Percentiles rank a stretch among this genome's conserved stretches.
Conservation (phyloP, 495 filamentous ascomycete genomes). For the Neurospora hispaniola region DNA sequence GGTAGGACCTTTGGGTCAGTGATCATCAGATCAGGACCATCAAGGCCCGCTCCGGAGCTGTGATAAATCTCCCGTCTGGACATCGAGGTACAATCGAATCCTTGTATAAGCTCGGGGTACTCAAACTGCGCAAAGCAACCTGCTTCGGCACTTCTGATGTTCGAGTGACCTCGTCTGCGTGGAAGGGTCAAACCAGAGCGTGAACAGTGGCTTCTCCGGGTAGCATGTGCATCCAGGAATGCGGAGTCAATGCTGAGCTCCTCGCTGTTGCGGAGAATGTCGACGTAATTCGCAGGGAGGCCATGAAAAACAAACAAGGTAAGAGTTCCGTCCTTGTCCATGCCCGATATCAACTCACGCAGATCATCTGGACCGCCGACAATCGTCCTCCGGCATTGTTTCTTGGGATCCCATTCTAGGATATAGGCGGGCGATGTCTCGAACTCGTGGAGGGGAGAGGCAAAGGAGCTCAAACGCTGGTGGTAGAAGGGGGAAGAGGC, state of each 20-base stretch:
- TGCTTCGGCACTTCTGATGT: background rate
- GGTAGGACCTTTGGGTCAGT: conserved; percentile 1
- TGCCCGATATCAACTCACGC: background rate
- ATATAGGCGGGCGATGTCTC: conserved; percentile 1
- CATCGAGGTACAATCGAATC: background rate
- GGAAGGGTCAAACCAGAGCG: background rate
- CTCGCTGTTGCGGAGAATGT: conserved; percentile 5
- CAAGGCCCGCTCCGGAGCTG: background rate
- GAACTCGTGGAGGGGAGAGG: background rate
- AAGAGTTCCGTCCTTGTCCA: background rate
- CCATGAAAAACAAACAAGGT: conserved; percentile 22
- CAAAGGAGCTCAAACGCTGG: background rate
- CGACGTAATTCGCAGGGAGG: conserved; percentile 12
- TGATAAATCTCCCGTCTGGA: background rate
- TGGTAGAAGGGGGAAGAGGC: background rate
- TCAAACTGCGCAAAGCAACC: conserved; percentile 20
- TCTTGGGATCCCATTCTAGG: background rate
- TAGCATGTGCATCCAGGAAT: conserved; percentile 24
- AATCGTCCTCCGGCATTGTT: background rate
- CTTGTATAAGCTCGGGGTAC: conserved; percentile 22
- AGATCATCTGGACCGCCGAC: conserved; percentile 7
- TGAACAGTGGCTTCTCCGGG: conserved; percentile 17
- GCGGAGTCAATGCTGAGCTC: conserved; percentile 15
- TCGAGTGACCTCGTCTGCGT: background rate
- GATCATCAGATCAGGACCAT: conserved; percentile 4